Evolutionary conservation across 768 basidiomycete genomes (phyloP).

Genomic region (Ephemerocybe angulata): DNA sequence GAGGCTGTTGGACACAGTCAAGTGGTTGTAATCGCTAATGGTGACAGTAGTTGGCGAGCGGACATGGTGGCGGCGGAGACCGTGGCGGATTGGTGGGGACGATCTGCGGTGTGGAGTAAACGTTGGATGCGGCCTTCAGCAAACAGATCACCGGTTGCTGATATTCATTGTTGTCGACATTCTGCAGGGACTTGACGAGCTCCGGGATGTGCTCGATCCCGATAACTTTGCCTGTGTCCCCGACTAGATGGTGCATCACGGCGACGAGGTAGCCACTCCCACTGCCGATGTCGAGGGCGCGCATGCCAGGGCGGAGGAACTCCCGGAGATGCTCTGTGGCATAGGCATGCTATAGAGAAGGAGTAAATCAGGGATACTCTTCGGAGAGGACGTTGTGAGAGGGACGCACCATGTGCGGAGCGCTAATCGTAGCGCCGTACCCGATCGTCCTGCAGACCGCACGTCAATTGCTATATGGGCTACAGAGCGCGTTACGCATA

Average conservation of each 20-base stretch:
- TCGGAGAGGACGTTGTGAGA: too few species aligned
- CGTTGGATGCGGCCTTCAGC: too few species aligned
- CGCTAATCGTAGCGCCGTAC: conserved; percentile 88
- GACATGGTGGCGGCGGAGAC: too few species aligned
- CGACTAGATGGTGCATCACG: conserved; percentile 73
- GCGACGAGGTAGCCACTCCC: conserved; percentile 87
- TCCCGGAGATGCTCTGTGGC: conserved; percentile 76
- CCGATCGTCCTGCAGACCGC: conserved; percentile 67
- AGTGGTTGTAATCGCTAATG: too few species aligned
- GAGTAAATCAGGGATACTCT: too few species aligned
- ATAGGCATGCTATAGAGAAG: conserved; percentile 69
- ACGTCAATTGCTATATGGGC: neutral
- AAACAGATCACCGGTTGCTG: too few species aligned
- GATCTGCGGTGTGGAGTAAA: too few species aligned
- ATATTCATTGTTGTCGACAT: too few species aligned
- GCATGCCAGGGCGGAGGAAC: conserved; percentile 63
- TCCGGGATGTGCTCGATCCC: conserved; percentile 90
- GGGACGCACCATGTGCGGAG: conserved; percentile 86
- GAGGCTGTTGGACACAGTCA: too few species aligned
- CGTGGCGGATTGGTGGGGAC: too few species aligned
- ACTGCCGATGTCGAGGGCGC: conserved; percentile 85
- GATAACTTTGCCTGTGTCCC: conserved; percentile 57
- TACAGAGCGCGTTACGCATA: conserved; percentile 33
- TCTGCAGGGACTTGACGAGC: too few species aligned
- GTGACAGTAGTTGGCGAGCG: too few species aligned